Evolutionary conservation across 306 rosid genomes (phyloP).

Genomic region (Dryas octopetala): DNA sequence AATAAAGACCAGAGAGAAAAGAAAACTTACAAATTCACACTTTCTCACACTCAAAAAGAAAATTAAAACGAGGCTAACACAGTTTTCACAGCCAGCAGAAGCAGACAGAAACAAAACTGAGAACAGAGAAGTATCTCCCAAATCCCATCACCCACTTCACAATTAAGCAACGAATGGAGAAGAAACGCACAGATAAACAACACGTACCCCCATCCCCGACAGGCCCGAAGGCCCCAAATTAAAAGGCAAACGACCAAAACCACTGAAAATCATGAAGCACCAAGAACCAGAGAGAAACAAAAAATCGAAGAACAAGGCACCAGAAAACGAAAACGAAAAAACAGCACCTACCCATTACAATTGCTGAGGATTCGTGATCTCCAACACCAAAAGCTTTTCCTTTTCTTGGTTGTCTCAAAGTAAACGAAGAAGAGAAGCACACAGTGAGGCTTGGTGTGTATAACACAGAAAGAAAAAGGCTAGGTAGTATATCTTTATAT

Average conservation of each 20-base stretch:
- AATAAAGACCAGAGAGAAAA: neutral
- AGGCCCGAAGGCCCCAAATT: neutral
- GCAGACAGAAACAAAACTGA: neutral
- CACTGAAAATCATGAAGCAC: too few species aligned
- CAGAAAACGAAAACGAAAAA: conserved; percentile 15
- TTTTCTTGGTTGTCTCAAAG: conserved; percentile 35
- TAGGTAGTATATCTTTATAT: neutral
- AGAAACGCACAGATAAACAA: too few species aligned
- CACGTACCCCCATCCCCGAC: neutral
- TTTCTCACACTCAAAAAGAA: neutral
- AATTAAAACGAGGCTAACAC: neutral
- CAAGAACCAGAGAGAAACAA: conserved; percentile 24
- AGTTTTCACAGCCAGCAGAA: neutral
- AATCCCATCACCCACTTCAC: neutral
- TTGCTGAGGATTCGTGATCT: conserved; percentile 42
- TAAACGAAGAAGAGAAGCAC: conserved; percentile 6
- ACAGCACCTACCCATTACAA: conserved; percentile 57
- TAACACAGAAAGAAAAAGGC: conserved; percentile 14
- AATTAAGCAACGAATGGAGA: neutral
- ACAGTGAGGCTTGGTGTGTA: conserved; percentile 10
- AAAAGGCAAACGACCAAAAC: conserved; percentile 9
- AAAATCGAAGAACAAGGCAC: conserved; percentile 35
- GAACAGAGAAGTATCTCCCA: neutral
- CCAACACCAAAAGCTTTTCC: conserved; percentile 20
- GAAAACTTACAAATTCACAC: neutral